Evolutionary conservation across 768 basidiomycete genomes (phyloP).

Genomic region (Suillus alpinus): DNA sequence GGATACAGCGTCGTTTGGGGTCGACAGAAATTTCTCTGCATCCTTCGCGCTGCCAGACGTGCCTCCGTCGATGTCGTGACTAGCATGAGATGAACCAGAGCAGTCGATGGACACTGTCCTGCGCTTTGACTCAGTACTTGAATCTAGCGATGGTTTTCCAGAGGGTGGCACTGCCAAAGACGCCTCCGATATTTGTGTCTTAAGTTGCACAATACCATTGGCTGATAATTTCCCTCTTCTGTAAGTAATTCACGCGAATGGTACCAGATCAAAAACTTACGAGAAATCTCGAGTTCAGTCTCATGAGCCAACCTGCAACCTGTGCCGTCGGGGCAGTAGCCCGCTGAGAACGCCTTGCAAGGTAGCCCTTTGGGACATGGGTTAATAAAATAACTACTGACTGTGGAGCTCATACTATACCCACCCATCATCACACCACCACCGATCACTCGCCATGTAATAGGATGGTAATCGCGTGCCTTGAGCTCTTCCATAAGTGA

Average conservation of each 20-base stretch:
- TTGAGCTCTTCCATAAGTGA: conserved; percentile 32
- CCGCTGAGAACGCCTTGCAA: conserved; percentile 22
- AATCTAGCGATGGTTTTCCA: not conserved
- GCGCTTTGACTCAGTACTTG: not conserved
- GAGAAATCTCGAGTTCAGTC: conserved; percentile 19
- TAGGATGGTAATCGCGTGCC: conserved; percentile 55
- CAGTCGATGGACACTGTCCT: not conserved
- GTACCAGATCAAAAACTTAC: conserved; percentile 15
- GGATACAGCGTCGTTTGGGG: not conserved
- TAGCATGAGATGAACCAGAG: not conserved
- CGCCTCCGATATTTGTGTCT: not conserved
- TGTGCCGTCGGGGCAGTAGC: conserved; percentile 24
- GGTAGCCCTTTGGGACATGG: conserved; percentile 17
- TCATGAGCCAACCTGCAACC: conserved; percentile 30
- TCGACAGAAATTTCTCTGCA: not conserved
- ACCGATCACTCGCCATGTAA: conserved; percentile 75
- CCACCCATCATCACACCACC: conserved; percentile 71
- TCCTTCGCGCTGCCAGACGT: not conserved
- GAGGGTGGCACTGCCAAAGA: not conserved
- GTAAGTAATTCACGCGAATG: not conserved
- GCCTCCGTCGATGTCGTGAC: not conserved
- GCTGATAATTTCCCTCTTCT: conserved; percentile 1
- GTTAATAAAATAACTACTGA: not conserved
- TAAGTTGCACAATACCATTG: conserved; percentile 17
- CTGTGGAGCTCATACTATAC: conserved; percentile 19